A percentile compares a stretch with the other conserved stretches of the same genome.
These are phyloP conservation scores for Phytophthora hibernalis DNA, from an alignment of 352 stramenopile genomes.

Conservation along the genomic window DNA sequence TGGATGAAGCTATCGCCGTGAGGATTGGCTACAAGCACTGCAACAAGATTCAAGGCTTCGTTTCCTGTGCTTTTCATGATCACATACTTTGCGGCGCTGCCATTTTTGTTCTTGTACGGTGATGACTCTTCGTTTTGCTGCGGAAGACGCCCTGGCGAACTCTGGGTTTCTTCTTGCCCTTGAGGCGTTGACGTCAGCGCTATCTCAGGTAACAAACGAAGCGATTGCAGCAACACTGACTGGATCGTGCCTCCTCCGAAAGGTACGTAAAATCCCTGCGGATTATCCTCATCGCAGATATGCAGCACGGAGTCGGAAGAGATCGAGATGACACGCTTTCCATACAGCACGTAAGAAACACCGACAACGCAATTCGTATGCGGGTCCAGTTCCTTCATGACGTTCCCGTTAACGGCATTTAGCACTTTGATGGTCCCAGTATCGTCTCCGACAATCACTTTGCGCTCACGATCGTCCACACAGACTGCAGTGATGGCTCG, in stretches of 20 bases:
- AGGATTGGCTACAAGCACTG: slow-evolving; percentile 49
- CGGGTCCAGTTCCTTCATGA: slow-evolving; percentile 85
- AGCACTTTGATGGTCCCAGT: slow-evolving; percentile 67
- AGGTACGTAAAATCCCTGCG: slow-evolving; percentile 72
- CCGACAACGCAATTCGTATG: slow-evolving; percentile 52
- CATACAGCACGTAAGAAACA: slow-evolving; percentile 62
- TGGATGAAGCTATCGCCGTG: slow-evolving; percentile 69
- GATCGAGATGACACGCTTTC: slow-evolving; percentile 74
- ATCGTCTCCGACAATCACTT: slow-evolving; percentile 83
- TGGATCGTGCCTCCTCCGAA: slow-evolving; percentile 59
- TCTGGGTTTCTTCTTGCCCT: not conserved
- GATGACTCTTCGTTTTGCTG: not conserved
- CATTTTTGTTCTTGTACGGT: not conserved
- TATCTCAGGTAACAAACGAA: slow-evolving; percentile 53
- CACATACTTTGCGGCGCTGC: slow-evolving; percentile 42
- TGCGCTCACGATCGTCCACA: slow-evolving; percentile 83
- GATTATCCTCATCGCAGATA: slow-evolving; percentile 78
- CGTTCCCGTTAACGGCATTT: slow-evolving; percentile 80
- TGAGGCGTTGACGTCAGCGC: not conserved
- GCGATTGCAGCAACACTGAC: slow-evolving; percentile 67
- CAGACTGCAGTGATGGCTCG: slow-evolving; percentile 74
- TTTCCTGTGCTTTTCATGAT: slow-evolving; percentile 63
- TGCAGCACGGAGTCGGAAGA: slow-evolving; percentile 65
- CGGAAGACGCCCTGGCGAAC: not conserved
- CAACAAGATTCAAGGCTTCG: slow-evolving; percentile 54